Evolutionary conservation across 805 yeast genomes (phyloP).

Genomic region (Zygosaccharomyces bisporus): DNA sequence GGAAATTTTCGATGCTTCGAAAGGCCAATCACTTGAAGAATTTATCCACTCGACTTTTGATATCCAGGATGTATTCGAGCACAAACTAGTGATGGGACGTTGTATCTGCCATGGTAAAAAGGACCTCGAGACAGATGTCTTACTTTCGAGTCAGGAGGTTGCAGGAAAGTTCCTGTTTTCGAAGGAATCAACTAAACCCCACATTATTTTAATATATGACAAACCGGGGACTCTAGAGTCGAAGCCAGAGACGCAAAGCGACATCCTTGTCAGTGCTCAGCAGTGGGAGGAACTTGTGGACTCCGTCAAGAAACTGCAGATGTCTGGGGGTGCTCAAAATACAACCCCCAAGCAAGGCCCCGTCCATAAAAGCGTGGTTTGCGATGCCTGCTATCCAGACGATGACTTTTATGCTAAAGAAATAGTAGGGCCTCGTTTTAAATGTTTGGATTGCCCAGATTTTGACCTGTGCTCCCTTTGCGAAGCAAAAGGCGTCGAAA

Average conservation of each 20-base stretch:
- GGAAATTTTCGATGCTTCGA: constrained; percentile 12
- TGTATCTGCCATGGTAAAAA: constrained; percentile 19
- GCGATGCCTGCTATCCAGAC: constrained; percentile 30
- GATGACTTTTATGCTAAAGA: constrained; percentile 10
- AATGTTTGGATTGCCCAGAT: constrained; percentile 47
- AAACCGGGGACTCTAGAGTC: constrained; percentile 8
- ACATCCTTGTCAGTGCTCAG: constrained; percentile 16
- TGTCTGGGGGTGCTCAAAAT: constrained; percentile 12
- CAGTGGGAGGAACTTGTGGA: constrained; percentile 19
- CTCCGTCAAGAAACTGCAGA: constrained; percentile 18
- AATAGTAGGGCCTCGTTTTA: constrained; percentile 43
- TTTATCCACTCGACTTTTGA: constrained; percentile 10
- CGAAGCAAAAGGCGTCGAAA: constrained; percentile 20
- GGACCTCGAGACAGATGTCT: constrained; percentile 14
- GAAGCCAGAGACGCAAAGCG: background rate
- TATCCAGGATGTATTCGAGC: constrained; percentile 12
- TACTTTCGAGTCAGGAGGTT: constrained; percentile 11
- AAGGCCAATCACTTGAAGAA: constrained; percentile 9
- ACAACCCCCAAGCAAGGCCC: constrained; percentile 2
- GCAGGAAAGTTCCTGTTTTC: constrained; percentile 12
- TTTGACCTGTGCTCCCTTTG: constrained; percentile 46
- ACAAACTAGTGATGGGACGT: constrained; percentile 17
- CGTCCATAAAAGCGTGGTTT: constrained; percentile 18
- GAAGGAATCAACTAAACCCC: constrained; percentile 14
- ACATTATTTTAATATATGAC: constrained; percentile 15